Evolutionary conservation across 1,139 yeast genomes (phyloP).

Genomic region (Blastobotrys serpentis): DNA sequence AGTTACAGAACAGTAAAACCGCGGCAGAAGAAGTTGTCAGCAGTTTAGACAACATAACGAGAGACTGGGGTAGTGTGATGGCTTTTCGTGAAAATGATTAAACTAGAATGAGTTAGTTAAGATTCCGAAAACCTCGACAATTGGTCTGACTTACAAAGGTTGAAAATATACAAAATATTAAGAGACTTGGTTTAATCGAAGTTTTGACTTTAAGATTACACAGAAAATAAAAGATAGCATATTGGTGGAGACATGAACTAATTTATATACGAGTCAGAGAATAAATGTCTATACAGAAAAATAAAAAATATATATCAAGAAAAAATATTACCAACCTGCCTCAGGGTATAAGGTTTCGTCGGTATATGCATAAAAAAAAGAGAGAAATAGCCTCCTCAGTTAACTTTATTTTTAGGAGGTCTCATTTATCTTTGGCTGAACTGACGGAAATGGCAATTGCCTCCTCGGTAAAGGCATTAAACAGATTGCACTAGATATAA

Average conservation of each 20-base stretch:
- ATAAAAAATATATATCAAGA: neutral
- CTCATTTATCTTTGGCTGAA: neutral
- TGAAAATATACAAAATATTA: neutral
- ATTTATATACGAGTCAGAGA: neutral
- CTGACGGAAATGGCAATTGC: neutral
- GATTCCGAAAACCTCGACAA: too few species aligned
- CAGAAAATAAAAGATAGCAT: neutral
- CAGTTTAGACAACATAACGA: constrained; percentile 7
- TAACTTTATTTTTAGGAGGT: constrained; percentile 1
- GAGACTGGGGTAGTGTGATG: constrained; percentile 3
- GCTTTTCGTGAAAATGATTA: neutral
- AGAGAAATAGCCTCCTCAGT: constrained; percentile 1
- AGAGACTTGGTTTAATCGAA: neutral
- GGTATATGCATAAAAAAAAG: constrained; percentile 1
- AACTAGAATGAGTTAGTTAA: neutral
- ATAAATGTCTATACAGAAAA: neutral
- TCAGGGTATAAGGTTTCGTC: neutral
- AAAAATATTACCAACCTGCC: neutral
- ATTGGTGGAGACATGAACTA: neutral
- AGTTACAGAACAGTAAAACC: neutral
- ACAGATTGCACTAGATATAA: too few species aligned
- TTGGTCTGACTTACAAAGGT: constrained; percentile 3
- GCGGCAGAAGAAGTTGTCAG: constrained; percentile 7
- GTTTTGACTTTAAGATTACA: neutral
- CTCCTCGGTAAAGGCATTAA: neutral